Percentiles rank a stretch among this genome's conserved stretches.
phyloP scores from a whole-genome alignment of 176 grass and related monocot genomes.

The Hordeum vulgare region MorexV3_pseudomolecules_assembly NC_058521.1:336945752-336946251 shows the following conservation, averaged over 20 bases:
- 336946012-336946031: too few relatives aligned
- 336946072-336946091: background rate
- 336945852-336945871: slow-evolving; percentile 93
- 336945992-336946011: background rate
- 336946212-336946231: background rate
- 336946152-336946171: background rate
- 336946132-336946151: background rate
- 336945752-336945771: background rate
- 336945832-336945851: slow-evolving; percentile 27
- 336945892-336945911: slow-evolving; percentile 1
- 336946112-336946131: background rate
- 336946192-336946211: background rate
- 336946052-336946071: too few relatives aligned
- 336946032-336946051: too few relatives aligned
- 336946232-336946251: background rate
- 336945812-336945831: background rate
- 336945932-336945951: background rate
- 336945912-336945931: background rate
- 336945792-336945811: background rate
- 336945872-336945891: slow-evolving; percentile 68
- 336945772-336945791: background rate
- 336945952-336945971: background rate
- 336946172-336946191: background rate
- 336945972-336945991: background rate
- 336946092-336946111: background rate